These are phyloP conservation scores for Apiotrichum brassicae DNA, from an alignment of 1,284 basidiomycete genomes.

Conservation along the genomic window DNA sequence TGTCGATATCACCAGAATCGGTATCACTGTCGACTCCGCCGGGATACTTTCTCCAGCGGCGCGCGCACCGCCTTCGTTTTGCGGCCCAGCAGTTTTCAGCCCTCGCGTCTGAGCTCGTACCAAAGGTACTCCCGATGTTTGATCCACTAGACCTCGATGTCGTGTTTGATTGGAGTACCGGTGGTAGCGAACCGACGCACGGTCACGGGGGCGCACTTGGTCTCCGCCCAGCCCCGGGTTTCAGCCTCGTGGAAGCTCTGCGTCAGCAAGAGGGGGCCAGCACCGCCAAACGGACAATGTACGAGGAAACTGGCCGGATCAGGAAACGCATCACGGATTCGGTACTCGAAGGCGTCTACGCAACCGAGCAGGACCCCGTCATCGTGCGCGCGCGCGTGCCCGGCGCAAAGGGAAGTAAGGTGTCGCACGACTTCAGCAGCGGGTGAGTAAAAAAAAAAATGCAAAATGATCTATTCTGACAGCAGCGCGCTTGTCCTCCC, in stretches of 20 bases:
- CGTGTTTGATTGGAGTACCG: constrained; percentile 61
- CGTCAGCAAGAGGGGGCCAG: constrained; percentile 55
- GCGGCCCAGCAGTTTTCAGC: constrained; percentile 54
- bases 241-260: constrained; percentile 55
- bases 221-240: constrained; percentile 59
- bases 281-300: constrained; percentile 74
- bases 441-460: constrained; percentile 53
- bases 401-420: constrained; percentile 22
- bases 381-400: constrained; percentile 31
- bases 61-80: constrained; percentile 37
- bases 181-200: constrained; percentile 38
- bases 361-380: constrained; percentile 66
- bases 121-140: constrained; percentile 68
- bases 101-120: constrained; percentile 55
- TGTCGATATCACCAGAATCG: constrained; percentile 2
- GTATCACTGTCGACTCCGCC: constrained; percentile 1
- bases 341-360: constrained; percentile 67
- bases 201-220: constrained; percentile 61
- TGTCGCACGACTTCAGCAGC: constrained; percentile 59
- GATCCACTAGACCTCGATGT: constrained; percentile 66
- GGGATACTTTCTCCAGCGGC: constrained; percentile 22
- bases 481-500: constrained; percentile 56
- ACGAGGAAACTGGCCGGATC: constrained; percentile 75
- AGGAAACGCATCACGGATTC: constrained; percentile 60
- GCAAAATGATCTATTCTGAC: not conserved